These are phyloP conservation scores for Leccinum pachyderme DNA, from an alignment of 1,284 basidiomycete genomes.

Conservation along the genomic window DNA sequence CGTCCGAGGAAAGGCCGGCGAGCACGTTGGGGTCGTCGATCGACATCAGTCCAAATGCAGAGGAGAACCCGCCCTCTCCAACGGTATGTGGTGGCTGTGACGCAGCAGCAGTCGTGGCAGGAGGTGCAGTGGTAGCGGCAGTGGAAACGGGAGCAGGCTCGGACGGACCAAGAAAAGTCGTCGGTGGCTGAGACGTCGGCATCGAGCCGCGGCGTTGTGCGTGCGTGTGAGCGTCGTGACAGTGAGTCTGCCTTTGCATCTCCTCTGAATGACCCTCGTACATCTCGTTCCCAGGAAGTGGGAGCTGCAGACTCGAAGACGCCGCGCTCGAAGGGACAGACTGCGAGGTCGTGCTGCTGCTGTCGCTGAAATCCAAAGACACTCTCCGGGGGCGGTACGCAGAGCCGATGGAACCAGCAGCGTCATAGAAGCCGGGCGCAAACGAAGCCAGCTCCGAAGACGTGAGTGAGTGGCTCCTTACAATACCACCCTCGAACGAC, in stretches of 20 bases:
- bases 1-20: constrained; percentile 54
- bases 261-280: constrained; percentile 23
- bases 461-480: constrained; percentile 16
- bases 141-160: constrained; percentile 3
- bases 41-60: constrained; percentile 68
- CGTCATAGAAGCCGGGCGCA: constrained; percentile 24
- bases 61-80: constrained; percentile 53
- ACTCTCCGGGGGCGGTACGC: constrained; percentile 27
- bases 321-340: constrained; percentile 37
- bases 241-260: constrained; percentile 15
- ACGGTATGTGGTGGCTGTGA: constrained; percentile 14
- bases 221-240: not conserved
- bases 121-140: not conserved
- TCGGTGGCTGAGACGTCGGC: constrained; percentile 15
- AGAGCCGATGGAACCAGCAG: constrained; percentile 19
- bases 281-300: constrained; percentile 29
- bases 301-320: constrained; percentile 43
- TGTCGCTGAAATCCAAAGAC: constrained; percentile 35
- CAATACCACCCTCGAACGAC: not conserved
- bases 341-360: constrained; percentile 33
- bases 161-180: constrained; percentile 4
- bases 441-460: constrained; percentile 25
- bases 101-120: not conserved
- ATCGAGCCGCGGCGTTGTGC: constrained; percentile 19
- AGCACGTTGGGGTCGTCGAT: constrained; percentile 67